Evolutionary conservation across 2,329 filamentous ascomycete genomes (phyloP), one percentile per base, ranked within the genome.

Genomic region (Fusarium tupiense): DNA sequence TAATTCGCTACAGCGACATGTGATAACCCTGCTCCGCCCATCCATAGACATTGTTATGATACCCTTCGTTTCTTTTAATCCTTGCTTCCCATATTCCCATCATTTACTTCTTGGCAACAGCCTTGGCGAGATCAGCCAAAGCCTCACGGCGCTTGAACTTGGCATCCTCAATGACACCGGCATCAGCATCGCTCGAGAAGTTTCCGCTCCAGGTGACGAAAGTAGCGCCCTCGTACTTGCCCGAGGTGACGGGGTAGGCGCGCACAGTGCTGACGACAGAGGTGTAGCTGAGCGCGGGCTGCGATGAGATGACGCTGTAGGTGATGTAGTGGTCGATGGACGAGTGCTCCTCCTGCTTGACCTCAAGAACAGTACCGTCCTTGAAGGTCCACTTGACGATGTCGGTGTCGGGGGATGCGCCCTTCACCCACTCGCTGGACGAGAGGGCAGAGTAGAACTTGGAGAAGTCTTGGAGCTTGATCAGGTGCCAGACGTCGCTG

Each of bases 281-380:
- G 56, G 90, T 90, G 84, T 93, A 93, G 69, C 85, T 87, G 65
- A 93, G 85, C 72, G 90, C 88, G 16, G 91, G 91, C 82, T 90
- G 85, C 33, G 91, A 87, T 16, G 89, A 88, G 83, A 94, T 93
- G 83, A 93, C 85, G 72, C 88, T 90, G 87, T 93, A 94, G 68
- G 91, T 93, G 83, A 94, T 92, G 86, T 87, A 93, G 86, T 93
- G 91, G 81, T 93, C 90, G 85, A 93, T 91, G 73, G 87, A 88
- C 90, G 89, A 92, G 84, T 93, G 91, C 85, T 93, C 92, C 83
- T 94, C 92, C 85, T 92, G 91, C 89, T 93, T 93, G 75, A 94
- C 90, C 81, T 93, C 91, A 26, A 92, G 84, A 63, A 89, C 87
- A 35, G 88, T 90, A 57, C 91, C 91, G 77, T 94, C 92, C 81